Percentiles rank a stretch among this genome's conserved stretches.
These are phyloP conservation scores for Umbelopsis sp. DNA, from an alignment of 371 early-diverging fungal genomes.

Conservation along the genomic window DNA sequence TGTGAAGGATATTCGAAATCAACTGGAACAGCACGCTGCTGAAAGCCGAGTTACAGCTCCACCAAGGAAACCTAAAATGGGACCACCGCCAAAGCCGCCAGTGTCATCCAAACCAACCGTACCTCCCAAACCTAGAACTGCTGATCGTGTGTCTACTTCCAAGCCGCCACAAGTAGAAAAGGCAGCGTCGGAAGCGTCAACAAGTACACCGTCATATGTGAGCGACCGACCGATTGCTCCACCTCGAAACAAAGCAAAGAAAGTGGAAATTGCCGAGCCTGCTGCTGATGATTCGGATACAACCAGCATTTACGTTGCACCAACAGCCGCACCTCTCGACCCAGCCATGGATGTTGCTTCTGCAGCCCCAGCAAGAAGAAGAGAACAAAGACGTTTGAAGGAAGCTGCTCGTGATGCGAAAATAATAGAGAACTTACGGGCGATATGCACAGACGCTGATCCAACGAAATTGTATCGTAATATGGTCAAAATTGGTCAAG, in stretches of 20 bases:
- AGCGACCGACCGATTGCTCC: conserved; percentile 23
- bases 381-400: conserved; percentile 32
- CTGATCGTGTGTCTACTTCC: conserved; percentile 11
- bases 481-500: conserved; percentile 75
- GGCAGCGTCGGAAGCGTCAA: not conserved
- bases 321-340: conserved; percentile 39
- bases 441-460: conserved; percentile 91
- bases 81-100: conserved; percentile 43
- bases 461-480: conserved; percentile 67
- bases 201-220: conserved; percentile 16
- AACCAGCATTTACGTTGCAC: conserved; percentile 28
- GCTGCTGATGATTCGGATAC: conserved; percentile 3
- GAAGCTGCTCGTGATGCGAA: conserved; percentile 53
- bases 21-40: conserved; percentile 4
- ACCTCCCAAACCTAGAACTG: conserved; percentile 15
- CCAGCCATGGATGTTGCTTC: conserved; percentile 38
- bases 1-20: conserved; percentile 1
- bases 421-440: conserved; percentile 82
- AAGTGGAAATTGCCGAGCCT: conserved; percentile 9
- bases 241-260: conserved; percentile 24
- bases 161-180: not conserved
- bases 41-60: conserved; percentile 25
- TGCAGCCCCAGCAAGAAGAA: conserved; percentile 19
- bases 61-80: conserved; percentile 28
- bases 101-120: conserved; percentile 28